phyloP scores from a whole-genome alignment of 1,139 yeast genomes.

The Lodderomyces parapsilosis region DNA sequence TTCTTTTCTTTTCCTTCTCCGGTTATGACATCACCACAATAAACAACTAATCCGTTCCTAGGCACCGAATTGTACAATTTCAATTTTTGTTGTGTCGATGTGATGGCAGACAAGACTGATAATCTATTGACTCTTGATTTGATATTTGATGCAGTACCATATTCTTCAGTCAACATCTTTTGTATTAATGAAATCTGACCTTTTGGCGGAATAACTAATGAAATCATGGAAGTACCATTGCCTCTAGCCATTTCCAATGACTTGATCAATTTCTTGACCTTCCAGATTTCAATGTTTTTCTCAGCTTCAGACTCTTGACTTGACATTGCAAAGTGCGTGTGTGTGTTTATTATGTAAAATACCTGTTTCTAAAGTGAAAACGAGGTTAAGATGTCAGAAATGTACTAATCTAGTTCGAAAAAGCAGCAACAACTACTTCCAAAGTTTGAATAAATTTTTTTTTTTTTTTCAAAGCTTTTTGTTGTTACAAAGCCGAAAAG shows the following conservation, averaged over 20 bases:
- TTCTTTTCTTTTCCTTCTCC: constrained; percentile 97
- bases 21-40: constrained; percentile 97
- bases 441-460: neutral
- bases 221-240: constrained; percentile 98
- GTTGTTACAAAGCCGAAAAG: neutral
- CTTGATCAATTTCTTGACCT: constrained; percentile 89
- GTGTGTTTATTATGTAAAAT: neutral
- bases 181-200: constrained; percentile 87
- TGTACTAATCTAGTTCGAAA: neutral
- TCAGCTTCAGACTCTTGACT: constrained; percentile 60
- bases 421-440: neutral
- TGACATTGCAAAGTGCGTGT: neutral
- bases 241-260: constrained; percentile 90
- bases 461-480: neutral
- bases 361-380: neutral
- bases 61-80: constrained; percentile 89
- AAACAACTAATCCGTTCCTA: constrained; percentile 88
- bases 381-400: neutral
- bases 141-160: constrained; percentile 97
- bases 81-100: constrained; percentile 94
- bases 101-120: constrained; percentile 93
- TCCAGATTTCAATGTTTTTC: constrained; percentile 98
- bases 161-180: constrained; percentile 95
- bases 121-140: constrained; percentile 95
- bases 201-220: constrained; percentile 91